phyloP scores from a whole-genome alignment of 2,329 filamentous ascomycete genomes.

The Cryphonectria parasitica region DNA sequence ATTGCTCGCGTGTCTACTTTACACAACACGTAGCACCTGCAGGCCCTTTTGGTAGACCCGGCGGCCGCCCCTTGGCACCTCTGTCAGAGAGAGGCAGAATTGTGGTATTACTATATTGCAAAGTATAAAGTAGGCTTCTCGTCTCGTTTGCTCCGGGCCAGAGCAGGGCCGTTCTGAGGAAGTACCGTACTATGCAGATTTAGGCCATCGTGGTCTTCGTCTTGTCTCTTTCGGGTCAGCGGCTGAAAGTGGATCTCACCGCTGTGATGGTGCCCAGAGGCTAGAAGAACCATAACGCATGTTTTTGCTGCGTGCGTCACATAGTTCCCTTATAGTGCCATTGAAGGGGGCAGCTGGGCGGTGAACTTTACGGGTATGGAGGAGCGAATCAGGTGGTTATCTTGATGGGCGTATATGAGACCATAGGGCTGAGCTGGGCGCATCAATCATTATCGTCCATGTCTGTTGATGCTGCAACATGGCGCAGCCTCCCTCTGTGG shows the following conservation, averaged over 20 bases:
- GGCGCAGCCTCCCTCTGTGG: not conserved
- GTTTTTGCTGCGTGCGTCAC: not conserved
- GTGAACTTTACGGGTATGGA: not conserved
- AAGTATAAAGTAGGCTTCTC: no score
- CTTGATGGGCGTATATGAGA: not conserved
- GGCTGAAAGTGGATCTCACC: not conserved
- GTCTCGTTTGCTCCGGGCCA: not conserved
- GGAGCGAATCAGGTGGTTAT: no score
- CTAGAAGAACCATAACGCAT: not conserved
- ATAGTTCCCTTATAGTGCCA: not conserved
- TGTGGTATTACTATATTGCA: no score
- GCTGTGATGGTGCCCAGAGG: not conserved
- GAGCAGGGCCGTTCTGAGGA: not conserved
- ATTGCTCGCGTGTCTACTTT: not conserved
- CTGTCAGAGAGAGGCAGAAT: no score
- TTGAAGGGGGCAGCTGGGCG: not conserved
- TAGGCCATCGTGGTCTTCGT: not conserved
- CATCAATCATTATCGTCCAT: not conserved
- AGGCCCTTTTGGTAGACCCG: not conserved
- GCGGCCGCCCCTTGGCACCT: not conserved
- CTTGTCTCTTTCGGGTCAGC: not conserved
- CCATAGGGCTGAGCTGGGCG: not conserved
- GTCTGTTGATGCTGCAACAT: not conserved
- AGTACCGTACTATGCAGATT: not conserved
- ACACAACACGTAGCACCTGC: not conserved